Percentiles rank a stretch among this genome's conserved stretches.
These are phyloP conservation scores for Tylopilus plumbeoviolaceoides DNA, from an alignment of 768 basidiomycete genomes.

Conservation along the genomic window DNA sequence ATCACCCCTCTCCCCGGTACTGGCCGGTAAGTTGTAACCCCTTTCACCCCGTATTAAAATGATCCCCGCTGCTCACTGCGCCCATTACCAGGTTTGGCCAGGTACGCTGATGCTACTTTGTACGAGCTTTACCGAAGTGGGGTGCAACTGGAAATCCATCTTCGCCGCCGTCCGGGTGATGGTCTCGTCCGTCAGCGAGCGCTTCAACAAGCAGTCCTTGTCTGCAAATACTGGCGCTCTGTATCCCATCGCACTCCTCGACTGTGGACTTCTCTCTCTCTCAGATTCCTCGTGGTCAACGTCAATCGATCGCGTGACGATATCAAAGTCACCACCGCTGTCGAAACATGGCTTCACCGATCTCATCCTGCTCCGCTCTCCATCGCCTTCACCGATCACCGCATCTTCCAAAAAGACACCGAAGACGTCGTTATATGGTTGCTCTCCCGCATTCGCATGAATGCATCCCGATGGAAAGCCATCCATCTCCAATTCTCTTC, in stretches of 20 bases:
- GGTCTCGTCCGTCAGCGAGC: constrained; percentile 1
- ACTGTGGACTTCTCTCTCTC: constrained; percentile 26
- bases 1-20: constrained; percentile 50
- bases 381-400: constrained; percentile 24
- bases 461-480: constrained; percentile 23
- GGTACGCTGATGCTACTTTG: constrained; percentile 49
- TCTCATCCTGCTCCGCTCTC: constrained; percentile 22
- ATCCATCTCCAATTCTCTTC: constrained; percentile 27
- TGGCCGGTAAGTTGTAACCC: constrained; percentile 45
- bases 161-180: constrained; percentile 4
- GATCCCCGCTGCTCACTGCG: neutral
- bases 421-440: constrained; percentile 18
- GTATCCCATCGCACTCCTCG: constrained; percentile 13
- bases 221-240: constrained; percentile 27
- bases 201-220: constrained; percentile 2
- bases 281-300: constrained; percentile 20
- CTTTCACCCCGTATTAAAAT: neutral
- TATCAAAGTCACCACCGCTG: constrained; percentile 7
- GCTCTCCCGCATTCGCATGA: constrained; percentile 14
- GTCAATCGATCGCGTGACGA: constrained; percentile 20
- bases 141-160: constrained; percentile 23
- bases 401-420: constrained; percentile 24
- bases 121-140: constrained; percentile 33
- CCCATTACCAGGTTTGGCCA: constrained; percentile 19
- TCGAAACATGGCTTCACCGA: constrained; percentile 23